Evolutionary conservation across 495 filamentous ascomycete genomes (phyloP).

Genomic region (Cenococcum geophilum): DNA sequence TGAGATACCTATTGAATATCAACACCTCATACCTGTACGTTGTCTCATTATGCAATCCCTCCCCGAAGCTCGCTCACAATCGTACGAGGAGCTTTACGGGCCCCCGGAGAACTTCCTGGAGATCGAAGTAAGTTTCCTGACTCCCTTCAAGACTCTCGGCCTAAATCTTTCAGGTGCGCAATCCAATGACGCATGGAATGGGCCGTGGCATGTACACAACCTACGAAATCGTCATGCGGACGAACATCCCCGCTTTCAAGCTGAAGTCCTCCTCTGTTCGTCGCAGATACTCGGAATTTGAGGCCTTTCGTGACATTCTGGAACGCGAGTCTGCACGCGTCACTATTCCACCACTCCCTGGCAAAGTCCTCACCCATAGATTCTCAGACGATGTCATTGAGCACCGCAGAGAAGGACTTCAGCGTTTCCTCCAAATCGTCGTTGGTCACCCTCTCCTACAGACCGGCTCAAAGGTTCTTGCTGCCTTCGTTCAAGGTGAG

Average conservation of each 20-base stretch:
- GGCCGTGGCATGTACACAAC: constrained; percentile 96
- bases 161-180: constrained; percentile 61
- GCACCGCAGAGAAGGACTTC: constrained; percentile 82
- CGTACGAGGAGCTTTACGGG: constrained; percentile 98
- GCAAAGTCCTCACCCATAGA: constrained; percentile 96
- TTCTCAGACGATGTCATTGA: constrained; percentile 99
- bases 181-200: constrained; percentile 90
- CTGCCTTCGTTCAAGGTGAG: constrained; percentile 91
- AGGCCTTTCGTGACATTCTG: constrained; percentile 96
- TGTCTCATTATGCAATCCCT: constrained; percentile 32
- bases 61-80: constrained; percentile 62
- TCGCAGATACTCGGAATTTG: constrained; percentile 93
- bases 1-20: too few relatives aligned
- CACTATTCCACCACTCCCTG: constrained; percentile 90
- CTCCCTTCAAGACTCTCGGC: neutral
- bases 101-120: constrained; percentile 98
- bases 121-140: constrained; percentile 65
- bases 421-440: constrained; percentile 95
- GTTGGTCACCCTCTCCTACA: constrained; percentile 94
- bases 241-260: constrained; percentile 99
- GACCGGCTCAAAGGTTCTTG: constrained; percentile 94
- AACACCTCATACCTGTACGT: neutral
- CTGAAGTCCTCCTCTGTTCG: constrained; percentile 79
- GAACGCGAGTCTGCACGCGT: constrained; percentile 92
- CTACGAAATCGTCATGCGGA: constrained; percentile 94